phyloP scores from a whole-genome alignment of 441 rosid species.

The Gossypium davidsonii region DNA sequence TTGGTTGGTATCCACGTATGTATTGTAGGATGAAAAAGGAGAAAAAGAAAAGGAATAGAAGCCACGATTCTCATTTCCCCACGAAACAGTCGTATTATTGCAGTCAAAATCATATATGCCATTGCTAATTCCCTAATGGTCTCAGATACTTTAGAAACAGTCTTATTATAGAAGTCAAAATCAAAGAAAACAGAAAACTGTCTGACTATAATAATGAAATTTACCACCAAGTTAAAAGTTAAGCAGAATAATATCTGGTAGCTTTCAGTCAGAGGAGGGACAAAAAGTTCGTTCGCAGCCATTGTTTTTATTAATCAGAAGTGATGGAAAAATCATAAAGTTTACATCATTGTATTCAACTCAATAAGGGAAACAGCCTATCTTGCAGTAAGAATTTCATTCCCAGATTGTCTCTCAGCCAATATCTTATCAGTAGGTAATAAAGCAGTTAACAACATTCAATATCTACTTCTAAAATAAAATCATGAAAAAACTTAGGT shows the following conservation, averaged over 20 bases:
- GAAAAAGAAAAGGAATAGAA: neutral
- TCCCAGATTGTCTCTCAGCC: neutral
- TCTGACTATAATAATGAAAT: neutral
- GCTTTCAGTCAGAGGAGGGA: neutral
- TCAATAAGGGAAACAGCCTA: slow-evolving; percentile 1
- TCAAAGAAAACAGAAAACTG: neutral
- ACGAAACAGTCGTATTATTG: neutral
- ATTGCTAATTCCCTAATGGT: neutral
- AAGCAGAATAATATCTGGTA: neutral
- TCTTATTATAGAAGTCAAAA: neutral
- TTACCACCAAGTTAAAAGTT: neutral
- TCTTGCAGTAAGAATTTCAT: neutral
- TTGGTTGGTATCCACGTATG: neutral
- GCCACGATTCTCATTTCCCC: neutral
- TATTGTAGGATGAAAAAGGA: neutral
- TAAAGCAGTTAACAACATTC: neutral
- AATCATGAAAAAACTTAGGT: neutral
- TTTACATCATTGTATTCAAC: slow-evolving; percentile 4
- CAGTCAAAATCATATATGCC: neutral
- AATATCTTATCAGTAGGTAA: neutral
- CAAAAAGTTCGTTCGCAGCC: neutral
- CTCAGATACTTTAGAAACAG: neutral
- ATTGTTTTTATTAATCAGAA: neutral
- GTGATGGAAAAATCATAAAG: neutral
- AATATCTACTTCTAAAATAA: neutral